Evolutionary conservation across 176 grass and related monocot genomes (phyloP), one percentile per base, ranked within the genome.

Genomic region (Rhynchospora tenuis): DNA sequence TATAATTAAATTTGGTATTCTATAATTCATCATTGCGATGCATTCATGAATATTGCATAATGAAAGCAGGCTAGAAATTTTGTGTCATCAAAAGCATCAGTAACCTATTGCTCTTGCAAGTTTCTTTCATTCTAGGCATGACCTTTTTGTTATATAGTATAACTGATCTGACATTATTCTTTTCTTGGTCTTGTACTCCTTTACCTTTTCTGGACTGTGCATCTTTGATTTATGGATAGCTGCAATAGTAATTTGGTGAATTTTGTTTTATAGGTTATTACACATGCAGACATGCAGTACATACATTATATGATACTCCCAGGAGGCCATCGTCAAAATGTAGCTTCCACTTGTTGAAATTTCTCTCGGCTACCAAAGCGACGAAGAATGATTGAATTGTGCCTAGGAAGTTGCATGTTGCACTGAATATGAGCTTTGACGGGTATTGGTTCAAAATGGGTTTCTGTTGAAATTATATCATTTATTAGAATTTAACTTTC

Each of bases 391-490:
- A 97, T 79, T 97, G 89, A 26, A 77, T 33, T n/a, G 91, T 80
- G 78, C 91, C 86, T 6, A 91, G 60, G 5, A 80, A 0, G 83
- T 81, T 88, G 84, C 89, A 86, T 24, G 83, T 0, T 84, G 78
- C 55, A 19, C 89, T 97, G 2, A 92, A 81, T 38, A 90, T 80
- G 28, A 97, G 94, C 91, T 94, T 97, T 56, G 82, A 90, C 0
- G 91, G 91, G 78, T 97, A 97, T 47, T 97, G 91, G n/a, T 87
- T 87, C 6, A 97, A 75, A 60, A 97, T 26, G 8, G 84, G 78
- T 70, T 51, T 64, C 81, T 84, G 44, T 52, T 56, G 14, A 68
- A 48, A 48, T 73, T 45, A 72, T 47, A 47, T 72, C 11, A 23
- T 22, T 22, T 38, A 38, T 23, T 20, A 72, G 68, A 46, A 72